phyloP scores from a whole-genome alignment of 108 stramenopile genomes.

The Nannochloropsis oceanica region DNA sequence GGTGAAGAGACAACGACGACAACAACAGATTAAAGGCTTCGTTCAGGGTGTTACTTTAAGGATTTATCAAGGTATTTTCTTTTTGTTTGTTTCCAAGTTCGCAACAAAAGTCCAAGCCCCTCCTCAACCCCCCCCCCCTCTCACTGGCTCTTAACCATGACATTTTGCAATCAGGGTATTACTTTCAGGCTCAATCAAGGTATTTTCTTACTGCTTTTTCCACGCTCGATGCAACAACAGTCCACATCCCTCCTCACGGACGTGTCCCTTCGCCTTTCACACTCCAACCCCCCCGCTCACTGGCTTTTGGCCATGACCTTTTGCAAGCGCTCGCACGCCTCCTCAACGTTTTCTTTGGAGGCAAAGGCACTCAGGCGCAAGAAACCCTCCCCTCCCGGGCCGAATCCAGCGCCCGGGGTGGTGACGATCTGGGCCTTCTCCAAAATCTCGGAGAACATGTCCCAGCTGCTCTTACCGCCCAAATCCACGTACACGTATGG shows the following conservation, averaged over 20 bases:
- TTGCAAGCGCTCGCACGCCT: constrained; percentile 73
- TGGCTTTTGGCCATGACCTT: constrained; percentile 38
- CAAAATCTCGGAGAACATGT: constrained; percentile 73
- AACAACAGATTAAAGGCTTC: too few relatives aligned
- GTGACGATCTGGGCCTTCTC: constrained; percentile 87
- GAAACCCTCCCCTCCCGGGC: constrained; percentile 92
- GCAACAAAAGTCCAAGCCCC: too few relatives aligned
- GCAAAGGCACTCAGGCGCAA: constrained; percentile 84
- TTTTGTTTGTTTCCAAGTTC: too few relatives aligned
- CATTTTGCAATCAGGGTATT: constrained; percentile 6
- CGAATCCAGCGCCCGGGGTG: constrained; percentile 92
- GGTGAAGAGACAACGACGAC: too few relatives aligned
- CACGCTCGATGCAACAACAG: too few relatives aligned
- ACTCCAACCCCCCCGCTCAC: neutral
- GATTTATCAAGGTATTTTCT: too few relatives aligned
- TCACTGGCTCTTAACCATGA: constrained; percentile 30
- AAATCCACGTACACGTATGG: constrained; percentile 87
- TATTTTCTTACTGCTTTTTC: too few relatives aligned
- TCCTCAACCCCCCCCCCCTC: neutral
- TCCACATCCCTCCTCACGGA: too few relatives aligned
- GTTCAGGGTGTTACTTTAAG: too few relatives aligned
- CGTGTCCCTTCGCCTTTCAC: neutral
- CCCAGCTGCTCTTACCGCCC: constrained; percentile 64
- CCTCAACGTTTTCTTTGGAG: constrained; percentile 61
- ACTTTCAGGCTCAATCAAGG: too few relatives aligned